Base-by-base conservation (phyloP, 495 filamentous ascomycete genomes). In the Durotheca rogersii region DNA sequence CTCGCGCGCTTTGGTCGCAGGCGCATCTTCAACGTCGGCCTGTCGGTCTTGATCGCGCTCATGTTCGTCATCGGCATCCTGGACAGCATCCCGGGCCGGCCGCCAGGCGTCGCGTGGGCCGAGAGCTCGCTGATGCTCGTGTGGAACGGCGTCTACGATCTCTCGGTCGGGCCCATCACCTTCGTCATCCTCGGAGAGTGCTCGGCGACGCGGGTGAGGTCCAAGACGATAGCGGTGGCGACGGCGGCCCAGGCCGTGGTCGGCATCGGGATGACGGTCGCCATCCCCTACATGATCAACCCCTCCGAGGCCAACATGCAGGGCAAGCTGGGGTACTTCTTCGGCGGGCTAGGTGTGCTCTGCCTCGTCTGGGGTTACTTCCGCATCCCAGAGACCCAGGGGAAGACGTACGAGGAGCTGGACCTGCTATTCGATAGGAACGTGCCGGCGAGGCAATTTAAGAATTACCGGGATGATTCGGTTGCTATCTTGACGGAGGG, bases 251-350 rank as follows among this genome's bases (percentile, higher is more conserved):
- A 88, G 45, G 75, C 78, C 0, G 51, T 82, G 0, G 63, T 83
- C 27, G 79, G 79, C 1, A 83, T 85, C 32, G 67, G 75, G 7
- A 83, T 82, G 69, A 82, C 79, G 4, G 74, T 87, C 9, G 78
- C 78, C 0, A 81, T 85, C 38, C 81, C 82, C 0, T 84, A 86
- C 48, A 78, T 85, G 76, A 75, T 88, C 34, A 87, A 85, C 51
- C 80, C 81, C 1, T 77, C 83, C 36, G 69, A 81, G 18, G 83
- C 75, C 16, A 79, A 87, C 49, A 69, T 83, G 68, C 73, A 76
- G 40, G 82, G 82, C 1, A 86, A 88, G 60, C 67, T 84, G 0
- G 84, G 83, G 0, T 88, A 87, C 56, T 81, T 87, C 60, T 88
- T 82, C 60, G 82, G 78, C 10, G 82, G 80, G 0, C 57, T 82